Conservation (phyloP, 371 early-diverging fungal species). For the Mucor irregularis region DNA sequence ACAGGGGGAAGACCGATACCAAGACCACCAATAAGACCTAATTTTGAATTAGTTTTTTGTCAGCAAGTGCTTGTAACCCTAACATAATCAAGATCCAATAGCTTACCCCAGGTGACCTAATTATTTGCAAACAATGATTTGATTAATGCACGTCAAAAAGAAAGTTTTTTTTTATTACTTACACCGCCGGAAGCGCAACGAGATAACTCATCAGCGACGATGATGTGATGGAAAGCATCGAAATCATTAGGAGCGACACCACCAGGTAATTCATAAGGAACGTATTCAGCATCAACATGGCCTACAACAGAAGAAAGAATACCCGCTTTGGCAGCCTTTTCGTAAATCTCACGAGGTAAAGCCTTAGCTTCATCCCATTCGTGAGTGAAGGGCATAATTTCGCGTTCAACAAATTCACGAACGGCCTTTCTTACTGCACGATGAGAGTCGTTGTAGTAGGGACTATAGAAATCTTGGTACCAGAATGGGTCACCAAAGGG, state of each 20-base stretch:
- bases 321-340: slow-evolving; percentile 61
- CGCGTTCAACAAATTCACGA: slow-evolving; percentile 62
- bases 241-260: slow-evolving; percentile 40
- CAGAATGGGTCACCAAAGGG: slow-evolving; percentile 74
- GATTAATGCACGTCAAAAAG: too few relatives aligned
- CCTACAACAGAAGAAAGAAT: slow-evolving; percentile 44
- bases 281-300: slow-evolving; percentile 17
- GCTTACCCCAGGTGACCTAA: too few relatives aligned
- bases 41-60: too few relatives aligned
- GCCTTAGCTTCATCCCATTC: slow-evolving; percentile 71
- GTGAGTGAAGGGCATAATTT: slow-evolving; percentile 62
- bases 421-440: slow-evolving; percentile 47
- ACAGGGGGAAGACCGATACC: slow-evolving; percentile 76
- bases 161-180: too few relatives aligned
- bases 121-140: too few relatives aligned
- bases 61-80: too few relatives aligned
- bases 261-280: slow-evolving; percentile 30
- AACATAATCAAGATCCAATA: too few relatives aligned
- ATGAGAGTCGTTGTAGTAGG: slow-evolving; percentile 63
- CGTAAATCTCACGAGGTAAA: slow-evolving; percentile 51
- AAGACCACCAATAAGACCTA: slow-evolving; percentile 55
- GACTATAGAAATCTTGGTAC: slow-evolving; percentile 57
- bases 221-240: slow-evolving; percentile 64
- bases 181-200: slow-evolving; percentile 73
- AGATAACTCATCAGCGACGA: slow-evolving; percentile 65